Evolutionary conservation across 2,329 filamentous ascomycete species (phyloP).

Genomic region (Aspergillus felis): DNA sequence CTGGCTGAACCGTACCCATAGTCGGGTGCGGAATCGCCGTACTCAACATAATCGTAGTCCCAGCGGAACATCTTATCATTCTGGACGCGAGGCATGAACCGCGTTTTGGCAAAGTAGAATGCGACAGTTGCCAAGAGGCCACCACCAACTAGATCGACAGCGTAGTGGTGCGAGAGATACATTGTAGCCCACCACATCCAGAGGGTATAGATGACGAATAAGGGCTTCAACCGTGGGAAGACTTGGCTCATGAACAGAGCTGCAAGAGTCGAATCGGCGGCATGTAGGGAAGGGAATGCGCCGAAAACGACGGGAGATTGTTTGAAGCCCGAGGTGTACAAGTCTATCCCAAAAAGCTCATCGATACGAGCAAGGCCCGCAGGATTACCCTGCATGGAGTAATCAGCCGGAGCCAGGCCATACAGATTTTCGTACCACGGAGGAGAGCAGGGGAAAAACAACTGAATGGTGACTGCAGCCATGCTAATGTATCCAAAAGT

Average conservation of each 20-base stretch:
- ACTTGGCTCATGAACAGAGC: constrained; percentile 89
- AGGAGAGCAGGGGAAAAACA: constrained; percentile 87
- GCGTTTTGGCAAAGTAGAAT: constrained; percentile 77
- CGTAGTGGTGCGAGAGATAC: constrained; percentile 97
- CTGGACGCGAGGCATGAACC: constrained; percentile 79
- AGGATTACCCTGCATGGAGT: constrained; percentile 84
- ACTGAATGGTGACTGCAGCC: constrained; percentile 78
- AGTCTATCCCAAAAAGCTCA: constrained; percentile 80
- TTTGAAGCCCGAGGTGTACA: constrained; percentile 90
- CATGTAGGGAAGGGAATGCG: constrained; percentile 90
- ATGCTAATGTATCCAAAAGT: constrained; percentile 93
- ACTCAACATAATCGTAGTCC: constrained; percentile 92
- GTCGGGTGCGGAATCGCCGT: constrained; percentile 59
- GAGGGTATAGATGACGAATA: constrained; percentile 78
- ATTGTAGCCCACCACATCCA: constrained; percentile 99
- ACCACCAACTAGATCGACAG: constrained; percentile 84
- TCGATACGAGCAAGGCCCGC: constrained; percentile 87
- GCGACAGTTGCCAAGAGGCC: constrained; percentile 71
- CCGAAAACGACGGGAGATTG: constrained; percentile 90
- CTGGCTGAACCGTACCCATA: constrained; percentile 55
- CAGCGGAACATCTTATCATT: constrained; percentile 81
- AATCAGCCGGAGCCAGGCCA: constrained; percentile 84
- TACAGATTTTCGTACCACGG: constrained; percentile 97
- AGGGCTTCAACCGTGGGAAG: constrained; percentile 75
- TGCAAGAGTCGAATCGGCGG: constrained; percentile 82